Evolutionary conservation across 305 asterid genomes (phyloP).

Genomic region (Fraxinus ornus): DNA sequence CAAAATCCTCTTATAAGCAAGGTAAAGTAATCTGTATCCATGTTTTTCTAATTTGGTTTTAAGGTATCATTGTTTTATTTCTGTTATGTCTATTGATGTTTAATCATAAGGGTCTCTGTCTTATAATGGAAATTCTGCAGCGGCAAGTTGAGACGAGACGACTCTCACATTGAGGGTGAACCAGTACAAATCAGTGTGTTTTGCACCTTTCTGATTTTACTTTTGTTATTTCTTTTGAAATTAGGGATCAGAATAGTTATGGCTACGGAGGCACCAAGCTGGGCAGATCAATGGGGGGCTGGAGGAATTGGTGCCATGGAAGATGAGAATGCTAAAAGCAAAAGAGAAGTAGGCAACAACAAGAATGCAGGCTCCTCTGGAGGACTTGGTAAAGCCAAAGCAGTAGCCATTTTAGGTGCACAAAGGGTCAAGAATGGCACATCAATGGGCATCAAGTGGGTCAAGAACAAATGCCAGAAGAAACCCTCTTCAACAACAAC

Average conservation of each 20-base stretch:
- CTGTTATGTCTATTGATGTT: too few relatives aligned
- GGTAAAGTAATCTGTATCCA: slow-evolving; percentile 20
- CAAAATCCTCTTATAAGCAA: slow-evolving; percentile 20
- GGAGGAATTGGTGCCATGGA: slow-evolving; percentile 77
- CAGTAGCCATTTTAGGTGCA: slow-evolving; percentile 55
- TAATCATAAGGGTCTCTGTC: too few relatives aligned
- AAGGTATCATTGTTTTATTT: not conserved
- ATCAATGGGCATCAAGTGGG: slow-evolving; percentile 63
- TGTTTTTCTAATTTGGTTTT: not conserved
- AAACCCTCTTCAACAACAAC: slow-evolving; percentile 35
- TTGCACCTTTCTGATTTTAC: not conserved
- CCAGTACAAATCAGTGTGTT: not conserved
- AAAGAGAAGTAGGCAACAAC: slow-evolving; percentile 34
- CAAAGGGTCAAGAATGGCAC: slow-evolving; percentile 60
- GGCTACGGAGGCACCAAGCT: slow-evolving; percentile 71
- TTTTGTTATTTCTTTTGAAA: not conserved
- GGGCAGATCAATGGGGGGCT: slow-evolving; percentile 95
- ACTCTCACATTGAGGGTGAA: not conserved
- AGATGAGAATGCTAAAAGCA: slow-evolving; percentile 34
- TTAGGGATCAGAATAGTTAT: slow-evolving; percentile 30
- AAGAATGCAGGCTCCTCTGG: slow-evolving; percentile 42
- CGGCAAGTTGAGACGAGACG: too few relatives aligned
- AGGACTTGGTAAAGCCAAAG: slow-evolving; percentile 65
- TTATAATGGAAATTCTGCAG: too few relatives aligned
- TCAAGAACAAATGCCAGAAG: slow-evolving; percentile 64